Evolutionary conservation across 176 grass and related monocot genomes (phyloP).

Genomic region (Metroxylon sagu): DNA sequence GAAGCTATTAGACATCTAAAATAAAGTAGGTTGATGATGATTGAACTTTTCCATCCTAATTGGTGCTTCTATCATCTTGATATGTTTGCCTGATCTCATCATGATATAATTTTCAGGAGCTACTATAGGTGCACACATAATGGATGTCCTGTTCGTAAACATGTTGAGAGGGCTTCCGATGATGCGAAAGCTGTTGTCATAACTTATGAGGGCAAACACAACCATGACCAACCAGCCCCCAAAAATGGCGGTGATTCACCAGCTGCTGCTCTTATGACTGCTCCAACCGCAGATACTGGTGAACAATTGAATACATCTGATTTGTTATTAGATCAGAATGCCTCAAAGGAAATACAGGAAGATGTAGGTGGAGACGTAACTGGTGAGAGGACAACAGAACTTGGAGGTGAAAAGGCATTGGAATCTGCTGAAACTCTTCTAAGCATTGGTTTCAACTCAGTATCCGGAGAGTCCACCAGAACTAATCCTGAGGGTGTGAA

Average conservation of each 20-base stretch:
- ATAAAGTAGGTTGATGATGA: too few species aligned
- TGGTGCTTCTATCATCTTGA: background rate
- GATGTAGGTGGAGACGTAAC: conserved; percentile 17
- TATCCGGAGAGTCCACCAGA: conserved; percentile 6
- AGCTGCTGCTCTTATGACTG: conserved; percentile 10
- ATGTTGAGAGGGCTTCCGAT: conserved; percentile 82
- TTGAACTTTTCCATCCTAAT: too few species aligned
- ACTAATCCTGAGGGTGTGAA: conserved; percentile 53
- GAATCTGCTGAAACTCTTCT: conserved; percentile 60
- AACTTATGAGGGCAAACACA: conserved; percentile 99
- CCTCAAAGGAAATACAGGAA: conserved; percentile 5
- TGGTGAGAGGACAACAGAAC: conserved; percentile 27
- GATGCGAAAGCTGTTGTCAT: conserved; percentile 72
- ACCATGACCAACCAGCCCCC: conserved; percentile 51
- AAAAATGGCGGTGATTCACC: conserved; percentile 26
- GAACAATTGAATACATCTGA: conserved; percentile 21
- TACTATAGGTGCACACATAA: conserved; percentile 94
- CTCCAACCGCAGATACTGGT: conserved; percentile 11
- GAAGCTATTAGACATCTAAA: too few species aligned
- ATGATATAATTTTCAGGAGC: conserved; percentile 47
- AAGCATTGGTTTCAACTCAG: conserved; percentile 44
- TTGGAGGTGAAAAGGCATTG: conserved; percentile 48
- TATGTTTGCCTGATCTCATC: background rate
- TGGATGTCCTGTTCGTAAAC: conserved; percentile 96
- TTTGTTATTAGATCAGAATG: conserved; percentile 16